phyloP scores from a whole-genome alignment of 2,329 filamentous ascomycete species.

The Diplodia seriata region DNA sequence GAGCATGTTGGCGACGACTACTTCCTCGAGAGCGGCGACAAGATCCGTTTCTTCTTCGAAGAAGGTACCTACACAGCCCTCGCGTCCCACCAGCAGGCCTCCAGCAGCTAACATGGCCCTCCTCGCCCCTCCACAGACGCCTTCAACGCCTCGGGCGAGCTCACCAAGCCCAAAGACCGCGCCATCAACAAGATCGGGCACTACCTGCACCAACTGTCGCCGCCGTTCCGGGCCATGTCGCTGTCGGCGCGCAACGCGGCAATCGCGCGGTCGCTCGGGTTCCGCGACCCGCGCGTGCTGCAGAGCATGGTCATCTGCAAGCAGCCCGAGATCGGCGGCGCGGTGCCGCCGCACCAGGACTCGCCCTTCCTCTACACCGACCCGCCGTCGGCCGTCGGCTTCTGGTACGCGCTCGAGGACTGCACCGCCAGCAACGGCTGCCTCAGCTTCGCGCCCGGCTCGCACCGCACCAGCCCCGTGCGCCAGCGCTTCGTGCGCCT shows the following conservation, averaged over 20 bases:
- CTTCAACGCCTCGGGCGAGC: slow-evolving; percentile 68
- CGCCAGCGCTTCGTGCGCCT: slow-evolving; percentile 76
- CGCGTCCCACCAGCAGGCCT: not conserved
- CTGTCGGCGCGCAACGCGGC: slow-evolving; percentile 63
- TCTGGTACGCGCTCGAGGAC: slow-evolving; percentile 97
- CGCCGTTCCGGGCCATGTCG: slow-evolving; percentile 57
- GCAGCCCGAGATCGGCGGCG: slow-evolving; percentile 92
- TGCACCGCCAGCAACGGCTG: slow-evolving; percentile 87
- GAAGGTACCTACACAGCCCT: slow-evolving; percentile 57
- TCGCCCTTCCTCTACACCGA: slow-evolving; percentile 91
- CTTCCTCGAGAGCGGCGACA: slow-evolving; percentile 88
- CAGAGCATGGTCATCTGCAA: slow-evolving; percentile 99
- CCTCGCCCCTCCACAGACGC: slow-evolving; percentile 64
- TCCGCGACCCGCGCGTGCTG: slow-evolving; percentile 75
- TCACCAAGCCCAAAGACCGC: slow-evolving; percentile 78
- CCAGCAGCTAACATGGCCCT: not conserved
- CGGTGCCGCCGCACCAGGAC: slow-evolving; percentile 91
- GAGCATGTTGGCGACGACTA: slow-evolving; percentile 90
- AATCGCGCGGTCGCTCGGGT: slow-evolving; percentile 75
- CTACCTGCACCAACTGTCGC: slow-evolving; percentile 56
- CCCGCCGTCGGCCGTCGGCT: slow-evolving; percentile 87
- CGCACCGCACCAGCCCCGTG: slow-evolving; percentile 76
- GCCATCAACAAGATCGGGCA: slow-evolving; percentile 77
- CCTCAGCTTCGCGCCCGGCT: slow-evolving; percentile 82
- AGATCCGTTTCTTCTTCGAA: slow-evolving; percentile 96